Percentiles rank a stretch among this genome's conserved stretches.
Conservation (phyloP, 2,329 filamentous ascomycete species). For the Cercospora sp. region DNA sequence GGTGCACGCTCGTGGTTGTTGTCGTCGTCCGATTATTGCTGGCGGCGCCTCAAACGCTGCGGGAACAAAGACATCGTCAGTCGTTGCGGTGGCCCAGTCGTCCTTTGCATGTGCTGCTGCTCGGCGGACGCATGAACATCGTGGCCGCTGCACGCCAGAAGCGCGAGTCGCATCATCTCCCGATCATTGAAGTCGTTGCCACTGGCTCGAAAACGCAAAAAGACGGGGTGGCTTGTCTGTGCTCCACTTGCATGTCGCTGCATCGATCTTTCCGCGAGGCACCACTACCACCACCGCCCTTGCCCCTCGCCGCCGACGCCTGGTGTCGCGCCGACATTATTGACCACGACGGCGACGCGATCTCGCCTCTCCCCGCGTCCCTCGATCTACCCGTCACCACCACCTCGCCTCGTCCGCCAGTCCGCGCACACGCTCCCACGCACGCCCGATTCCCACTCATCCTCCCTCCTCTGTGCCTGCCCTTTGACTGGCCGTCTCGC, state of each 20-base stretch:
- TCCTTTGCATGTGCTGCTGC: background rate
- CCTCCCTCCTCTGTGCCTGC: background rate
- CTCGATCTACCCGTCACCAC: background rate
- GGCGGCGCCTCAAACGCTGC: background rate
- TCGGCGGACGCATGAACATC: background rate
- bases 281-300: background rate
- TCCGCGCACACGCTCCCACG: background rate
- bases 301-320: background rate
- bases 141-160: background rate
- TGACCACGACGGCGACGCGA: background rate
- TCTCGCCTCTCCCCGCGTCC: background rate
- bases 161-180: background rate
- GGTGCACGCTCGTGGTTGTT: background rate
- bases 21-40: background rate
- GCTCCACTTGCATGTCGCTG: background rate
- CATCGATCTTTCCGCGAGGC: background rate
- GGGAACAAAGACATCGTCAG: background rate
- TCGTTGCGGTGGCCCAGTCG: background rate
- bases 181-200: background rate
- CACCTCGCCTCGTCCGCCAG: background rate
- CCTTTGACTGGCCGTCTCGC: background rate
- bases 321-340: background rate
- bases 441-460: background rate
- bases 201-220: background rate
- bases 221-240: background rate